phyloP scores from a whole-genome alignment of 495 filamentous ascomycete genomes.

The Aspergillus sclerotiicarbonarius region DNA sequence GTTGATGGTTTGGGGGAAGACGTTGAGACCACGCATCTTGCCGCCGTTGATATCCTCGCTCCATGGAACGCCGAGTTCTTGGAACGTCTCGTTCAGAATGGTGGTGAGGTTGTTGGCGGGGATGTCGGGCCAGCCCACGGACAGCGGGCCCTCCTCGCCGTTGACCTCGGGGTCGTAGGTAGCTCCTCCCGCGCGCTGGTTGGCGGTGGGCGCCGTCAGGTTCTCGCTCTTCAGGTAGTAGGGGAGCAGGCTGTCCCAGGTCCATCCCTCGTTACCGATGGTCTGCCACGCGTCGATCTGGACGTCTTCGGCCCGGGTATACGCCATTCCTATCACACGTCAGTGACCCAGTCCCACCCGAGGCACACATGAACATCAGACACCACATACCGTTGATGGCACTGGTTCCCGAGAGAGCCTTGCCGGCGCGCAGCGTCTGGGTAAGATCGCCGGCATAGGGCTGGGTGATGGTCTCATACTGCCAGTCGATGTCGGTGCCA shows the following conservation, averaged over 20 bases:
- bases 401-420: slow-evolving; percentile 52
- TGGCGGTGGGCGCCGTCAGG: slow-evolving; percentile 35
- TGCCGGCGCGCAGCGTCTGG: slow-evolving; percentile 45
- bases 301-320: slow-evolving; percentile 34
- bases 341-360: too few species aligned
- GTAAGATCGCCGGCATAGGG: slow-evolving; percentile 30
- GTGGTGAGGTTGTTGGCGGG: slow-evolving; percentile 22
- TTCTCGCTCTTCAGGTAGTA: slow-evolving; percentile 51
- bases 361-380: not conserved
- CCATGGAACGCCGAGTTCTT: slow-evolving; percentile 31
- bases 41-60: slow-evolving; percentile 43
- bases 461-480: slow-evolving; percentile 47
- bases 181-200: slow-evolving; percentile 42
- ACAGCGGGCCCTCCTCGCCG: slow-evolving; percentile 43
- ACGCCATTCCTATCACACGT: slow-evolving; percentile 41
- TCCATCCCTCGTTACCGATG: slow-evolving; percentile 62
- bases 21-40: slow-evolving; percentile 35
- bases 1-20: slow-evolving; percentile 41
- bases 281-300: slow-evolving; percentile 54
- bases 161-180: slow-evolving; percentile 47
- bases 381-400: slow-evolving; percentile 48
- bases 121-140: slow-evolving; percentile 45
- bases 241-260: slow-evolving; percentile 55
- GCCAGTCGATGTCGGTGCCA: slow-evolving; percentile 50
- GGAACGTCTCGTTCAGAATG: slow-evolving; percentile 29